Percentiles rank a stretch among this genome's conserved stretches.
These are phyloP conservation scores for Mortierella sp. DNA, from an alignment of 371 early-diverging fungal species.

Conservation along the genomic window DNA sequence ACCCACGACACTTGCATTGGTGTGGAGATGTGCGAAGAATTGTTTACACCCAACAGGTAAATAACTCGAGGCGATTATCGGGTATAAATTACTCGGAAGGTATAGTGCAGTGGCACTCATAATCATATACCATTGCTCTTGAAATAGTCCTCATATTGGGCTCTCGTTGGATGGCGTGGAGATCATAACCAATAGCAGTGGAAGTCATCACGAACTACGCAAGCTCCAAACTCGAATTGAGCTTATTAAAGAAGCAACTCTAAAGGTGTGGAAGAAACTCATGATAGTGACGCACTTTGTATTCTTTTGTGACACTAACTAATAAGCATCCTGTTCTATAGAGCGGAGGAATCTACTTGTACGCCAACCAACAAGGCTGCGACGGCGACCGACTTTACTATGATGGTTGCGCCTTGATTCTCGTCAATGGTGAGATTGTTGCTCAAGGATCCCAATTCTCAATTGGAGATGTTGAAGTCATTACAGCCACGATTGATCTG, in stretches of 20 bases:
- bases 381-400: conserved; percentile 99
- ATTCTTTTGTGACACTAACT: not conserved
- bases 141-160: conserved; percentile 88
- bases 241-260: conserved; percentile 90
- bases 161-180: conserved; percentile 97
- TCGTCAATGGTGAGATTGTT: conserved; percentile 90
- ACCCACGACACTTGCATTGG: conserved; percentile 87
- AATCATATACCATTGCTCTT: conserved; percentile 4
- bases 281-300: too few relatives aligned
- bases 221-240: conserved; percentile 90
- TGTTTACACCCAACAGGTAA: conserved; percentile 92
- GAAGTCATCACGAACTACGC: conserved; percentile 92
- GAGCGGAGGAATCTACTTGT: conserved; percentile 95
- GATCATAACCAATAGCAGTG: conserved; percentile 94
- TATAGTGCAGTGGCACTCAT: too few relatives aligned
- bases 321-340: conserved; percentile 4
- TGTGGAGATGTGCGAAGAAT: conserved; percentile 96
- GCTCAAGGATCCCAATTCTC: conserved; percentile 96
- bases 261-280: conserved; percentile 67
- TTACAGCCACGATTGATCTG: conserved; percentile 92
- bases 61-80: not conserved
- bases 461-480: conserved; percentile 93
- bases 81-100: too few relatives aligned
- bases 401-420: conserved; percentile 94
- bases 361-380: conserved; percentile 97